Conservation (phyloP, 2,329 filamentous ascomycete genomes). For the Endoconidiophora laricicola region DNA sequence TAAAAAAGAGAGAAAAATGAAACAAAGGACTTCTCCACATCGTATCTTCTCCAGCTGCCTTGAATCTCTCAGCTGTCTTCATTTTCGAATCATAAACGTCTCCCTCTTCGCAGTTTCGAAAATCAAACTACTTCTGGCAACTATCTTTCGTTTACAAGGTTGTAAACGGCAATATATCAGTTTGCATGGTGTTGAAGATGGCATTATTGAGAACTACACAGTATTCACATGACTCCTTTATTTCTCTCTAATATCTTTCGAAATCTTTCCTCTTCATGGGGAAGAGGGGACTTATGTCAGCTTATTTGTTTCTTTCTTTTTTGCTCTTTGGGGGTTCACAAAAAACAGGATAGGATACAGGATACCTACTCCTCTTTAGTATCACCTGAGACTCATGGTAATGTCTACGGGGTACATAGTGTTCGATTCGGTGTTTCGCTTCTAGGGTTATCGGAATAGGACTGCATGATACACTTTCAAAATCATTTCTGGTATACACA, state of each 20-base stretch:
- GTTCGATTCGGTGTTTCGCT: conserved; percentile 24
- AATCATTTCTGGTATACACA: no score
- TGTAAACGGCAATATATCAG: background rate
- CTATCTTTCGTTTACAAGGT: no score
- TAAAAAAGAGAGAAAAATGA: conserved; percentile 11
- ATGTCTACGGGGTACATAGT: background rate
- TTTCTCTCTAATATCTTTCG: background rate
- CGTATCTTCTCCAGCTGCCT: conserved; percentile 17
- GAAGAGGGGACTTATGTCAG: conserved; percentile 4
- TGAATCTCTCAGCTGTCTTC: conserved; percentile 19
- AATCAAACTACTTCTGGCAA: no score
- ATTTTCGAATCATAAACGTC: background rate
- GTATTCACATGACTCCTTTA: background rate
- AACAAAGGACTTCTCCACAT: conserved; percentile 8
- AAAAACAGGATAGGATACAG: conserved; percentile 18
- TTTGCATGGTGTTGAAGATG: background rate
- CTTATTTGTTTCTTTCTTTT: conserved; percentile 10
- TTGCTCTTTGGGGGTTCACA: background rate
- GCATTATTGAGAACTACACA: background rate
- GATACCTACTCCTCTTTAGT: conserved; percentile 12
- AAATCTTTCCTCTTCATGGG: background rate
- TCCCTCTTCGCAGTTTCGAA: no score
- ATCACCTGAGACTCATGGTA: conserved; percentile 1
- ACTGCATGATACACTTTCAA: conserved; percentile 27
- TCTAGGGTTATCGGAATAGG: conserved; percentile 18